These are phyloP conservation scores for Dicorynia guianensis DNA, from an alignment of 306 rosid species.

Conservation along the genomic window DNA sequence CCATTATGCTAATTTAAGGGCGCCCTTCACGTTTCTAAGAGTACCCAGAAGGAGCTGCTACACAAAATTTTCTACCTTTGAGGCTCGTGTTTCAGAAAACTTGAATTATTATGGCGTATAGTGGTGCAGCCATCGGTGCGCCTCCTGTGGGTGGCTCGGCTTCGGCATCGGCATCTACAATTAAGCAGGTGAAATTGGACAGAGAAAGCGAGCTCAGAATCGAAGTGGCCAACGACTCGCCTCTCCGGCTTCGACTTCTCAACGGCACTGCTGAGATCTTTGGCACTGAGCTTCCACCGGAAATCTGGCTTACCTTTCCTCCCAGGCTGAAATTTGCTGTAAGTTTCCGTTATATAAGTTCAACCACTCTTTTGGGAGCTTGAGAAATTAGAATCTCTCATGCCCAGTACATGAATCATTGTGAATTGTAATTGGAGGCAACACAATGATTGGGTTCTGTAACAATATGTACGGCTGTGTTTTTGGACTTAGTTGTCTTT, in stretches of 20 bases:
- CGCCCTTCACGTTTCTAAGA: no score
- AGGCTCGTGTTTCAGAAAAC: no score
- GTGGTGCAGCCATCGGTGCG: no score
- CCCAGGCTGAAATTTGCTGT: conserved; percentile 91
- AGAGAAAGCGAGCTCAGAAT: conserved; percentile 87
- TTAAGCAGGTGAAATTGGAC: conserved; percentile 82
- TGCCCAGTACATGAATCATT: no score
- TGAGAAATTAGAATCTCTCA: neutral
- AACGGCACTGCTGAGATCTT: conserved; percentile 90
- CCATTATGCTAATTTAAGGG: no score
- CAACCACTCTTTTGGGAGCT: neutral
- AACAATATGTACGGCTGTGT: neutral
- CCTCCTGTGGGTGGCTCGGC: conserved; percentile 51
- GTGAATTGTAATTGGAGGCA: neutral
- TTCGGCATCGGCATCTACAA: conserved; percentile 52
- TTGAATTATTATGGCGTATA: no score
- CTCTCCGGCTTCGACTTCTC: conserved; percentile 83
- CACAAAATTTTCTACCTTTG: no score
- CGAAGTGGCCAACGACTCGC: conserved; percentile 74
- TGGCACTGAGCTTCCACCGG: conserved; percentile 93
- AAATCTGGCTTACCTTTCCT: conserved; percentile 89
- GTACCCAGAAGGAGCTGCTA: no score
- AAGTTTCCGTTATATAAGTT: conserved; percentile 3
- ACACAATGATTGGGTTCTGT: neutral
- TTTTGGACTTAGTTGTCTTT: neutral